Conservation (phyloP, 805 yeast genomes). For the Kodamaea fukazawae region DNA sequence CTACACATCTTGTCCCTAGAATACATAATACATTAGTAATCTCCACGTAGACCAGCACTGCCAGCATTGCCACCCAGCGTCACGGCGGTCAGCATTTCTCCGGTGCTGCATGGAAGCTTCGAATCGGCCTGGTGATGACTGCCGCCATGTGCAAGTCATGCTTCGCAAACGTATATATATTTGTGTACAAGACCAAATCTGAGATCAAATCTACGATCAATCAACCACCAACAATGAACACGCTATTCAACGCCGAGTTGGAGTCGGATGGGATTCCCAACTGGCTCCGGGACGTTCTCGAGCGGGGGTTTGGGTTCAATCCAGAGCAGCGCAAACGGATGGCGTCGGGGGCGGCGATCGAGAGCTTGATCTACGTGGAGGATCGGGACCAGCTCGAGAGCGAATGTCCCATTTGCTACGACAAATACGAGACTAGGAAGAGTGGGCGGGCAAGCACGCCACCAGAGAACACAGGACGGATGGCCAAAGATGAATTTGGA, state of each 20-base stretch:
- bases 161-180: too few species aligned
- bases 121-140: conserved; percentile 1
- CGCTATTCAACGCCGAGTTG: conserved; percentile 4
- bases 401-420: conserved; percentile 44
- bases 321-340: conserved; percentile 17
- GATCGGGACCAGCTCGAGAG: conserved; percentile 14
- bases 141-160: too few species aligned
- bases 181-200: neutral
- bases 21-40: too few species aligned
- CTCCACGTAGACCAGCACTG: too few species aligned
- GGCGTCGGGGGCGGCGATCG: conserved; percentile 41
- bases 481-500: neutral
- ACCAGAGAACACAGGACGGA: neutral
- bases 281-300: conserved; percentile 35
- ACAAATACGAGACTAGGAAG: conserved; percentile 22
- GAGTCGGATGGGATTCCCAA: conserved; percentile 22
- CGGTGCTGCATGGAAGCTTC: conserved; percentile 6
- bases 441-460: neutral
- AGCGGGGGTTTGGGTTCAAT: conserved; percentile 32
- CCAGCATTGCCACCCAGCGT: too few species aligned
- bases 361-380: conserved; percentile 26
- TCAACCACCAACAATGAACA: conserved; percentile 12
- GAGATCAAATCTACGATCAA: too few species aligned
- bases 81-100: too few species aligned
- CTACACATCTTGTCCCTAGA: too few species aligned